Evolutionary conservation across 2,329 filamentous ascomycete species (phyloP).

Genomic region (Pseudogymnoascus sp.): DNA sequence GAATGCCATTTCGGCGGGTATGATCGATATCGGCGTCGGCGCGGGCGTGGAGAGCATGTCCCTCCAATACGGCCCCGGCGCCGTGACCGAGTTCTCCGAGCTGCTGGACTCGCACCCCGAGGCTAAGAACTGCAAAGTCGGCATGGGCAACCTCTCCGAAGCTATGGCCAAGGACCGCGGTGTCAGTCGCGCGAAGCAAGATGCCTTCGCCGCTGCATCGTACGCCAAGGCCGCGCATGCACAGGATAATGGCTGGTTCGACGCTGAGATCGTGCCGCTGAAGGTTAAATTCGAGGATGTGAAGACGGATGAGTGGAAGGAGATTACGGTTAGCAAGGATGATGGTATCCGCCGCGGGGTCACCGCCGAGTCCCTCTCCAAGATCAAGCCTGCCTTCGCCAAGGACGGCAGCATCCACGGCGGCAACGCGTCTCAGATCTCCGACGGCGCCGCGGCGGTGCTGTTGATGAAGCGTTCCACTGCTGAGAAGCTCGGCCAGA

Average conservation of each 20-base stretch:
- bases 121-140: conserved; percentile 92
- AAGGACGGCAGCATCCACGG: conserved; percentile 93
- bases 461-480: conserved; percentile 92
- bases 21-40: conserved; percentile 93
- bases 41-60: conserved; percentile 97
- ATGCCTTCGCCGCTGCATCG: conserved; percentile 87
- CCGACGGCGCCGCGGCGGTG: conserved; percentile 90
- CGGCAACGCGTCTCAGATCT: conserved; percentile 92
- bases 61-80: conserved; percentile 77
- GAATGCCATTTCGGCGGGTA: conserved; percentile 82
- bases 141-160: conserved; percentile 92
- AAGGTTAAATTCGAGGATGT: conserved; percentile 84
- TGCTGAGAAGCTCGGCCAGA: conserved; percentile 80
- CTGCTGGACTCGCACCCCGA: conserved; percentile 74
- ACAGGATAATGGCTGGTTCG: conserved; percentile 82
- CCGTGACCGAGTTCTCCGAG: conserved; percentile 89
- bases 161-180: conserved; percentile 84
- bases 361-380: conserved; percentile 79
- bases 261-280: conserved; percentile 83
- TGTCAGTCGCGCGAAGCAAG: conserved; percentile 68
- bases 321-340: conserved; percentile 75
- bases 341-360: conserved; percentile 83
- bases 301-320: conserved; percentile 80
- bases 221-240: conserved; percentile 87
- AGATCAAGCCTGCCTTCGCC: conserved; percentile 85